Conservation (phyloP, 2,329 filamentous ascomycete species). For the Seiridium cupressi region DNA sequence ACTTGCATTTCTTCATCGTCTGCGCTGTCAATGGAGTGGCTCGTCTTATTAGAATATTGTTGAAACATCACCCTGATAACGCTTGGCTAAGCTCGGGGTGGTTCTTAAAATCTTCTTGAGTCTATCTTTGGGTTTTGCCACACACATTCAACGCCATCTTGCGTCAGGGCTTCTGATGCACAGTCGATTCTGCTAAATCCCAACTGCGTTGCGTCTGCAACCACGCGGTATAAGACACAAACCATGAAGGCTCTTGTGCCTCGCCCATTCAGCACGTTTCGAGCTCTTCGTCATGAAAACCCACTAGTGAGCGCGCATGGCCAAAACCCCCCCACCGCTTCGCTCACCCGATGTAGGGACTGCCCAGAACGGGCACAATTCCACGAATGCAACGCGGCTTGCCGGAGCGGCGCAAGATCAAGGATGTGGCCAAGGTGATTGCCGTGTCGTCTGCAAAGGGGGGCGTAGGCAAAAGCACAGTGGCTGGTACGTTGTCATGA, state of each 20-base stretch:
- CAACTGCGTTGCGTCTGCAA: too few species aligned
- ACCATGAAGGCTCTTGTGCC: constrained; percentile 17
- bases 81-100: too few species aligned
- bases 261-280: constrained; percentile 51
- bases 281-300: constrained; percentile 73
- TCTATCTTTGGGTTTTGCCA: too few species aligned
- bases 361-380: constrained; percentile 74
- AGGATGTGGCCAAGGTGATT: constrained; percentile 84
- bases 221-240: too few species aligned
- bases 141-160: too few species aligned
- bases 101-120: too few species aligned
- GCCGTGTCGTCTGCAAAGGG: constrained; percentile 97
- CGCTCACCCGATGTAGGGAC: constrained; percentile 55
- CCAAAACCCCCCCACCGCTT: neutral
- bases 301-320: constrained; percentile 61
- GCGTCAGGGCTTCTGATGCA: too few species aligned
- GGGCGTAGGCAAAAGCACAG: constrained; percentile 95
- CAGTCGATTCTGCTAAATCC: too few species aligned
- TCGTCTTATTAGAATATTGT: too few species aligned
- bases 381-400: constrained; percentile 78
- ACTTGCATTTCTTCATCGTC: too few species aligned
- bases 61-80: too few species aligned
- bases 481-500: constrained; percentile 60
- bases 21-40: too few species aligned
- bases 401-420: constrained; percentile 77